Base-by-base conservation (phyloP, 2,329 filamentous ascomycete genomes). In the Dactylonectria estremocensis region DNA sequence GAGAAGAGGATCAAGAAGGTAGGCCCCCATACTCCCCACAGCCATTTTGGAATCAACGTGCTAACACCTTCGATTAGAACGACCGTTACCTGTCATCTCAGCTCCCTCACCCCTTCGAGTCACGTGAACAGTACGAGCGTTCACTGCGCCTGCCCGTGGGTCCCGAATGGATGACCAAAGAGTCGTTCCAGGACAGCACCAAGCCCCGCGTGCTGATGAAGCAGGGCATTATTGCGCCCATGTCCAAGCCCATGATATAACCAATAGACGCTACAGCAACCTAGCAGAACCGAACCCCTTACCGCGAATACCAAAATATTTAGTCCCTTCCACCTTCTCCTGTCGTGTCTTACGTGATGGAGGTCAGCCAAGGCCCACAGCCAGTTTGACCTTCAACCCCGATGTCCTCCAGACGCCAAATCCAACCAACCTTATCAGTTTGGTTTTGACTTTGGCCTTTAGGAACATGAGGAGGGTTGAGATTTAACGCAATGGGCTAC, bases 101-200 rank as follows among this genome's bases (percentile, higher is more conserved):
- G 75, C 85, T 99, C 57, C 96, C 96, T 56, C 93, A 97, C 82
- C 91, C 91, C n/a, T 98, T 95, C 81, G 95, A 98, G 85, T 94
- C 89, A 31, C 88, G 88, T 73, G 88, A 93, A 77, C 95, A 98
- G 85, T 98, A 98, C 82, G 96, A 99, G 85, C 87, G 95, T 57
- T 93, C 92, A 71, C 84, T 98, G 66, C 88, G 95, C 49, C 83
- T 98, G 72, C 96, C 96, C 1, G 90, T 98, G 68, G 96, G 96
- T 1, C 94, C 93, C 16, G 95, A 99, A 82, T 99, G 95, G 95
- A 91, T 91, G 74, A 98, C 95, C n/a, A 98, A 97, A 88, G 91
- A 94, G 84, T 94, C 93, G 14, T 96, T 96, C 87, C 95, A 98
- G 85, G 90, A 92, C 74, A 89, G 89, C 68, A 97, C 93, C 67